Base-by-base conservation (phyloP, 2,329 filamentous ascomycete species). In the Amauroascus verrucosus region DNA sequence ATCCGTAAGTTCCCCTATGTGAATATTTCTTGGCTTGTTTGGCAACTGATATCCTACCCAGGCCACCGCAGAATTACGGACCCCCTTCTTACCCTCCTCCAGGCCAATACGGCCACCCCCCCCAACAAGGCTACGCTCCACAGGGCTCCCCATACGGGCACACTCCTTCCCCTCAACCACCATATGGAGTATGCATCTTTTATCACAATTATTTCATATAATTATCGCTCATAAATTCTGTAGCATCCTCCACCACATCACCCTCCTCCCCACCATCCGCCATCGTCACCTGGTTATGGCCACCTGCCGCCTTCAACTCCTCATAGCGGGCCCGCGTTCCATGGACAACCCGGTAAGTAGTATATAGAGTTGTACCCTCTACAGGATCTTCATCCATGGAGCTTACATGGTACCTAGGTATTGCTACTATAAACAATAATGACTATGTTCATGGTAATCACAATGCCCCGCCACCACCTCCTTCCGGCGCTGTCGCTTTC, bases 401-500 rank as follows among this genome's bases (percentile, higher is more conserved):
- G 6, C 9, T 44, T 4, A 56, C 54, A 55, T 26, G 55, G 55
- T 51, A 53, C 56, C 43, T 53, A 56, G 61, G 60, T 30, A 60
- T 62, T 49, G 58, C 61, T 13, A 69, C 70, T 8, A 64, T 64
- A 56, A 75, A 74, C 63, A 72, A 76, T 51, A 79, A 80, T 64
- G 72, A 75, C 59, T 81, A 77, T 69, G 70, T 69, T 56, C 78
- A 80, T 59, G 80, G 77, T 57, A 80, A 80, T 60, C 75, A 76
- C 48, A 68, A 68, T 59, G 78, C 73, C 7, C 86, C 86, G 48
- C 77, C 82, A 1, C 79, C 83, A 49, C 86, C 86, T 6, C 84
- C 85, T 16, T 67, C 75, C 54, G 73, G 78, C 51, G 77, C 84
- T 58, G 86, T 90, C 66, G 75, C 78, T 57, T 93, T 93, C 64